Base-by-base conservation (phyloP, 2,329 filamentous ascomycete genomes). In the Cadophora luteo-olivacea region DNA sequence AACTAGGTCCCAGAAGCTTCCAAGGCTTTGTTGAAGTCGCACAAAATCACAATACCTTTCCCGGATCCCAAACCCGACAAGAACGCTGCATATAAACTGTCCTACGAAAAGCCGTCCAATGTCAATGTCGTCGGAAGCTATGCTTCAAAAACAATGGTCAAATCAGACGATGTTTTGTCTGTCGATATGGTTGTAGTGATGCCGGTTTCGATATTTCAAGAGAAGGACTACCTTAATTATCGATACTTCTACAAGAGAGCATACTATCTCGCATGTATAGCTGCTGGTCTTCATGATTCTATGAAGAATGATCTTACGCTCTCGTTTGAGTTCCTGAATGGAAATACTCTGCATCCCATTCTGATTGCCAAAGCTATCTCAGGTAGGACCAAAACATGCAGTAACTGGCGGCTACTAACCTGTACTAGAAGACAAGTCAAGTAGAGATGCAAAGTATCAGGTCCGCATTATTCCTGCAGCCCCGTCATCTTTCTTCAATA, bases 161-260 rank as follows among this genome's bases (percentile, higher is more conserved):
- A 91, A 75, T 84, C 85, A 12, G 87, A 90, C 73, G 80, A 81
- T 61, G 79, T 78, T 32, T 81, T 90, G 32, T 84, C 86, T 19
- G 84, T 97, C 69, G 95, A 98, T 79, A 87, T 98, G 85, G 89
- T 95, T 6, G 88, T 97, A 19, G 91, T 92, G 60, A 97, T 99
- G 89, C 95, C 96, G 5, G 80, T 83, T 67, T 82, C 86, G 0
- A 81, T 97, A 14, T 94, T 98, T 75, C 93, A 97, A 77, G 92
- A 97, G 55, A 98, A 98, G 81, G 96, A 99, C 80, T 97, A 95
- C 78, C 85, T 94, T 61, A 94, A 97, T 79, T 86, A 96, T 83
- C 89, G 96, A 70, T 98, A 97, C 81, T 97, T 97, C 77, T 94
- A 97, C 82, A 97, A 97, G 76, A 86, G 94, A 71, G 92, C 96